A percentile compares a stretch with the other conserved stretches of the same genome.
Conservation (phyloP, 1,139 yeast genomes). For the Arxiozyma slooffiae region DNA sequence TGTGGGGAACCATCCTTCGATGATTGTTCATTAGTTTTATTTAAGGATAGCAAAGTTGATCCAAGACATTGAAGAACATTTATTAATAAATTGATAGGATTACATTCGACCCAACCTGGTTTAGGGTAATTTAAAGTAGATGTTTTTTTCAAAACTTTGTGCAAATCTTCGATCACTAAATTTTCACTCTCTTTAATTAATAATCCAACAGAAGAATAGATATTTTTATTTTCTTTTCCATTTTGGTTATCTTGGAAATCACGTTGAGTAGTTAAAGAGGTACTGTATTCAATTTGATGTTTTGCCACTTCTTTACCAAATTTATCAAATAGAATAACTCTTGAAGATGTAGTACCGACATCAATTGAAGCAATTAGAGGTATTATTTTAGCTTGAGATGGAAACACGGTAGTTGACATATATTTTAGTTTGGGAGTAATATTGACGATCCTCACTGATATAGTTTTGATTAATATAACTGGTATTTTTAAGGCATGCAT, state of each 20-base stretch:
- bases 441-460: not conserved
- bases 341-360: slow-evolving; percentile 91
- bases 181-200: slow-evolving; percentile 50
- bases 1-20: slow-evolving; percentile 40
- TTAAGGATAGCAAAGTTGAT: slow-evolving; percentile 50
- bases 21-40: slow-evolving; percentile 44
- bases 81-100: slow-evolving; percentile 75
- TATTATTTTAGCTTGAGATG: slow-evolving; percentile 4
- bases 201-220: slow-evolving; percentile 67
- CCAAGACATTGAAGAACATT: slow-evolving; percentile 73
- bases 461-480: not conserved
- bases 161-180: slow-evolving; percentile 50
- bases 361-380: slow-evolving; percentile 69
- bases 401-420: not conserved
- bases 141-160: slow-evolving; percentile 1
- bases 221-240: slow-evolving; percentile 34
- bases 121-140: slow-evolving; percentile 67
- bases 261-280: slow-evolving; percentile 48
- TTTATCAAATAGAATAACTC: slow-evolving; percentile 71
- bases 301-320: slow-evolving; percentile 72
- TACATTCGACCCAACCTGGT: slow-evolving; percentile 93
- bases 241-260: slow-evolving; percentile 11
- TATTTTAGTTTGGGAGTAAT: not conserved
- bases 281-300: slow-evolving; percentile 80
- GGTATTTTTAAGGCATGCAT: not conserved